Base-by-base conservation (phyloP, 148 eudicot genomes). In the Agrostemma githago region DNA sequence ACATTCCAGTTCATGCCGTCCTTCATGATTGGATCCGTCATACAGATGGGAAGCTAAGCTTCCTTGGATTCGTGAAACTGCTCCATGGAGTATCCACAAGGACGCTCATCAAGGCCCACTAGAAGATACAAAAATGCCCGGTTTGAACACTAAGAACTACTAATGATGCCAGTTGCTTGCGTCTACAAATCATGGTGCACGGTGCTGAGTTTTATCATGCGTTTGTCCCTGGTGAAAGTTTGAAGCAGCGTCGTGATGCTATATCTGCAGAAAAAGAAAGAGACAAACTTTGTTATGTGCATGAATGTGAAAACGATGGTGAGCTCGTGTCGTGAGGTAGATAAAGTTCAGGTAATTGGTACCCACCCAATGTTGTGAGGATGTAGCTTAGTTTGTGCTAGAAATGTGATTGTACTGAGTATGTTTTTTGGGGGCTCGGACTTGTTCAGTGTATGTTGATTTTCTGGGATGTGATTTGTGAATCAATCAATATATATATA, bases 21-120 rank as follows among this genome's bases (percentile, higher is more conserved):
- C 91, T 95, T 68, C 91, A 89, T 71, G 96, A 95, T 78, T 95
- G 99, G 99, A 89, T 95, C 64, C 82, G 97, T 80, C 97, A 95
- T 75, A 84, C 97, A 1, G 99, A 95, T 73, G 99, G 99, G 43
- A 95, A 95, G 84, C 89, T 95, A 51, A 95, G 99, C 79, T 95
- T 95, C 78, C 93, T 90, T 40, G 99, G 98, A 8, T 95, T 95
- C 77, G 90, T 89, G 42, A 95, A 92, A 80, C 77, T 95, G 78
- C 85, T 95, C 79, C 97, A 89, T 73, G 99, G 97, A 51, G 84
- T 85, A 3, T 88, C 97, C 58, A 78, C 85, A 73, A 81, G 90
- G 69, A 74, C 97, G 6, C 77, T 84, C 40, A 83, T 86, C 1
- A 92, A 89, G 82, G 77, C 83, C 77, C 94, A 85, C 68, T 92